Evolutionary conservation across 495 filamentous ascomycete genomes (phyloP), one percentile per base, ranked within the genome.

Genomic region (Xylaria intraflava): DNA sequence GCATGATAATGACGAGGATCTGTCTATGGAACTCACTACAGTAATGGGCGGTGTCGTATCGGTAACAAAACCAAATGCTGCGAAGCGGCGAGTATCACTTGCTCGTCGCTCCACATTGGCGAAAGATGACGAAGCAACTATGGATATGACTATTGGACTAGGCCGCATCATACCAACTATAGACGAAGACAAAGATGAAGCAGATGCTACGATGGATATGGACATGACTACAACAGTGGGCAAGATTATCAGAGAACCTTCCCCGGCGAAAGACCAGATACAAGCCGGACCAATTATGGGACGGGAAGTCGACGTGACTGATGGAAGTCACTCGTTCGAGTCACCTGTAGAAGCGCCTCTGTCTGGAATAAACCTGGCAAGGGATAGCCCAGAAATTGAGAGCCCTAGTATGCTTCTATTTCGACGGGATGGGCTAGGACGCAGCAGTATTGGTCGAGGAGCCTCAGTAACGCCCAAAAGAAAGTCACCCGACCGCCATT

Each of bases 21-120:
- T 92, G 75, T 86, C 86, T 2, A 90, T 90, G 87, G 88, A 90
- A 53, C 78, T 92, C 46, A 94, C 88, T 0, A 80, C 82, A 33
- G 84, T 82, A 0, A 70, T 91, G 51, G 88, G 87, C 7, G 82
- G 81, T 45, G 73, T 90, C 26, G 58, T 87, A 29, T 53, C 56
- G 5, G 70, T 69, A 10, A 74, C 68, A 27, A 62, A 68, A n/a
- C 22, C 64, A 24, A 41, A 57, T 36, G 33, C 46, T 16, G 36
- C 53, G n/a, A 58, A 54, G 3, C 58, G 47, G 44, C 57, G 57
- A 36, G 33, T 46, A 2, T 50, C 57, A 14, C 51, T 62, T 45
- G 49, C 47, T 49, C 65, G 63, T 46, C 62, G 59, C 39, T 51
- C 61, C 57, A 62, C 70, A 44, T 54, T 62, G 30, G 62, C 64